A percentile compares a stretch with the other conserved stretches of the same genome.
Evolutionary conservation across 2,329 filamentous ascomycete genomes (phyloP).

Genomic region (Colletotrichum agaves): DNA sequence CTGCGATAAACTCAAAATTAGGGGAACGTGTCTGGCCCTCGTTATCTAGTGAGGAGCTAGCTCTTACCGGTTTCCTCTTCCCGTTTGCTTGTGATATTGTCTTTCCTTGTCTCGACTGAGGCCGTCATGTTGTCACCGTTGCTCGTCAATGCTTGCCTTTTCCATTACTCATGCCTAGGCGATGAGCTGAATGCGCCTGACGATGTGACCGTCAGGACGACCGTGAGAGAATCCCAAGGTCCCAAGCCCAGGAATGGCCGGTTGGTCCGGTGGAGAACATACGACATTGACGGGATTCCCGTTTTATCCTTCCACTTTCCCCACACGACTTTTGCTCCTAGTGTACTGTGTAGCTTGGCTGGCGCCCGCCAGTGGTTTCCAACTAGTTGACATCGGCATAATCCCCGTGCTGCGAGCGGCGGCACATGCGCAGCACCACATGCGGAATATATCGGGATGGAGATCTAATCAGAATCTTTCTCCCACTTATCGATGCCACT

Average conservation of each 20-base stretch:
- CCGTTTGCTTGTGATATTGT: constrained; percentile 29
- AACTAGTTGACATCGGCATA: constrained; percentile 20
- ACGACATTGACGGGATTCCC: constrained; percentile 24
- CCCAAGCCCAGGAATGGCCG: constrained; percentile 12
- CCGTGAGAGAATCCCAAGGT: background rate
- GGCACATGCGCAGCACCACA: background rate
- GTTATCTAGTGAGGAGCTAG: background rate
- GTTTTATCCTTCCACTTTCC: constrained; percentile 19
- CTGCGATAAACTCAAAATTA: constrained; percentile 24
- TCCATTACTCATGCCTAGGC: background rate
- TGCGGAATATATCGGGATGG: constrained; percentile 33
- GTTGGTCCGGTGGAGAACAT: constrained; percentile 28
- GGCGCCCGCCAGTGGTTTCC: constrained; percentile 5
- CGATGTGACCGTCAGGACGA: background rate
- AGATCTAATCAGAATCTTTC: constrained; percentile 10
- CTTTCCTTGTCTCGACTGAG: constrained; percentile 6
- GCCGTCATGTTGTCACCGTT: constrained; percentile 5
- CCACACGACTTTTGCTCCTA: background rate
- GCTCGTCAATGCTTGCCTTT: background rate
- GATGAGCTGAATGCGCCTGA: background rate
- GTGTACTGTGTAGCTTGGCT: too few relatives aligned
- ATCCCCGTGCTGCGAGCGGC: constrained; percentile 6
- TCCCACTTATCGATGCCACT: constrained; percentile 5
- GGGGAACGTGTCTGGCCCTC: background rate
- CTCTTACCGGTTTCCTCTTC: constrained; percentile 2